Percentiles rank a stretch among this genome's conserved stretches.
Evolutionary conservation across 352 stramenopile genomes (phyloP).

Genomic region (Phytopythium chamaehyphon): DNA sequence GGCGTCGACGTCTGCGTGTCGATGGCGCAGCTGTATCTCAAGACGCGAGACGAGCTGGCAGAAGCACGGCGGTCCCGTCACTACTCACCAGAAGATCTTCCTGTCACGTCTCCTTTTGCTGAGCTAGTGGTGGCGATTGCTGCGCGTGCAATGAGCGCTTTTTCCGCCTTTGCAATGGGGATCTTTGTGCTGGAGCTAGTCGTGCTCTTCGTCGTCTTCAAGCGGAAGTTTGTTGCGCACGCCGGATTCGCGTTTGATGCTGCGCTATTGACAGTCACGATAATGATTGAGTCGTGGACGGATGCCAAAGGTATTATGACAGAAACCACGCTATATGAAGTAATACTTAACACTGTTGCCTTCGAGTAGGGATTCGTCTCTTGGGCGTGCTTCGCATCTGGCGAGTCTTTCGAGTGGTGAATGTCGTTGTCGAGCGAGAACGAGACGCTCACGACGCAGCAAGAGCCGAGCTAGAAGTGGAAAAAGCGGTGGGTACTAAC

Average conservation of each 20-base stretch:
- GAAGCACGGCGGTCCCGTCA: conserved; percentile 7
- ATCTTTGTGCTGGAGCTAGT: conserved; percentile 56
- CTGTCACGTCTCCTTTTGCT: background rate
- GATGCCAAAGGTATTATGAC: conserved; percentile 66
- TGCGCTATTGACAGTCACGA: conserved; percentile 19
- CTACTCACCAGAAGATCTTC: conserved; percentile 2
- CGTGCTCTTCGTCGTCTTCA: conserved; percentile 40
- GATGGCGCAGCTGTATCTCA: conserved; percentile 33
- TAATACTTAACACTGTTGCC: background rate
- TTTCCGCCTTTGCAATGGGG: conserved; percentile 56
- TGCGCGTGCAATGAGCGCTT: conserved; percentile 39
- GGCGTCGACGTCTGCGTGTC: conserved; percentile 38
- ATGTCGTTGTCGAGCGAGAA: conserved; percentile 46
- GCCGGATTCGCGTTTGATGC: conserved; percentile 57
- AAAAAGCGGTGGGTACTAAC: conserved; percentile 40
- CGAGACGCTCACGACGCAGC: conserved; percentile 34
- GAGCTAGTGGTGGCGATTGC: conserved; percentile 11
- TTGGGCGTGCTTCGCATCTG: conserved; percentile 54
- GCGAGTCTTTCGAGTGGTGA: conserved; percentile 53
- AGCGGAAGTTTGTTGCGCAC: conserved; percentile 44
- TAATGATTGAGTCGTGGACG: conserved; percentile 41
- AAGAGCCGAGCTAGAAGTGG: conserved; percentile 30
- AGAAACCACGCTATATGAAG: no score
- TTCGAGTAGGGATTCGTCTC: conserved; percentile 29
- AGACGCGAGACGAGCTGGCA: conserved; percentile 23